Base-by-base conservation (phyloP, 495 filamentous ascomycete genomes). In the Acidomyces sp. region DNA sequence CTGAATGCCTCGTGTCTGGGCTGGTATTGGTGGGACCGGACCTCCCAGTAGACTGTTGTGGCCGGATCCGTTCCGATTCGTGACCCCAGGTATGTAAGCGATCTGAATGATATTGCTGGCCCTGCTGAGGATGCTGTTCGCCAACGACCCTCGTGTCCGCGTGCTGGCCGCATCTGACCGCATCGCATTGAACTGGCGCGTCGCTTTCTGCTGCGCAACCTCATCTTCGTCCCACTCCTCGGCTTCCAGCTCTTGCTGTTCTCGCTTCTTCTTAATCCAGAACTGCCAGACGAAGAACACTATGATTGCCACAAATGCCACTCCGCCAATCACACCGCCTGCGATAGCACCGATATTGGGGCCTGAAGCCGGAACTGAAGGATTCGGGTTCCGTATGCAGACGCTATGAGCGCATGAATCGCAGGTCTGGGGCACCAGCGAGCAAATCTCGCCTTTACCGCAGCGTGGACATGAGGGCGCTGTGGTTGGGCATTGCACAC, bases 71-170 rank as follows among this genome's bases (percentile, higher is more conserved):
- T 86, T 85, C 33, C 90, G 73, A 62, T 95, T 95, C 40, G 86
- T 96, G 55, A 96, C 87, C 32, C 90, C 90, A 34, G 90, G 90
- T 49, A 97, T 95, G 59, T 95, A 97, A 31, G 92, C 90, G 58
- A 97, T 97, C 62, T 96, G 90, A 46, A 97, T 97, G 56, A 97
- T 84, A 63, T 97, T 96, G 44, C 88, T 95, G 31, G 90, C 90
- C 33, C 90, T 79, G 4, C 90, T 96, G 39, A 93, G 75, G 39
- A 95, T 84, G 35, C 88, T 95, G 7, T 87, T 94, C 12, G 92
- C 90, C 53, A 96, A 85, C 26, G 87, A 95, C 46, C 77, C 72
- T 39, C 84, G 80, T 3, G 88, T 93, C 52, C 93, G 85, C 25
- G 87, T 84, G 19, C 84, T 85, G 19, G 77, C 72, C 37, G 77